Evolutionary conservation across 352 stramenopile genomes (phyloP), one percentile per base, ranked within the genome.

Genomic region (Pythium periplocum): DNA sequence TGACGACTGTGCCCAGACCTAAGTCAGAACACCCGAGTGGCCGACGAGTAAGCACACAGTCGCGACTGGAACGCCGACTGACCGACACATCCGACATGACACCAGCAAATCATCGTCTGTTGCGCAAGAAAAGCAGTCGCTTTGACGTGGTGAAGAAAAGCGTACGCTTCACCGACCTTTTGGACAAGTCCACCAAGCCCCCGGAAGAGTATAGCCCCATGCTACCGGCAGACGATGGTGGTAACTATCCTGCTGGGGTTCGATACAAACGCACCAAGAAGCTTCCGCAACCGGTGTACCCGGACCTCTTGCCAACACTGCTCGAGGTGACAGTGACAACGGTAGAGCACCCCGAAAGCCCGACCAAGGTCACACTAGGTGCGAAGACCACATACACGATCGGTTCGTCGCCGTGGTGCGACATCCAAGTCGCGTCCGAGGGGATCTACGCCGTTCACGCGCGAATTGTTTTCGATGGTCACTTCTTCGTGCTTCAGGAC

Each of bases 401-500:
- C 26, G 79, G 79, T 0, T 80, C 71, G 17, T 82, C 77, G 4
- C 43, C 73, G 7, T 58, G 54, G 46, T 90, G 79, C 26, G 77
- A 90, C 40, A 66, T 88, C 7, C 62, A 75, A 4, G 62, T 85
- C 6, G 51, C 68, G 0, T 68, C 67, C 6, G 69, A 72, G 9
- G 75, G 68, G 8, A 64, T 90, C 6, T 70, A 71, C 44, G 61
- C 55, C 4, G 70, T 88, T 2, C 79, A 90, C 55, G 69, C 79
- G 34, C 66, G 77, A 30, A 87, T 90, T 46, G 42, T 59, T 0
- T 87, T 88, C 44, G 77, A 90, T 34, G 77, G 77, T 2, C 58
- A 59, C 12, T 83, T 77, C n/a, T 90, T 85, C 49, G 55, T 90
- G 41, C 58, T 90, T 6, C 71, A 90, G 51, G 79, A 90, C 33